Evolutionary conservation across 164 flowering plant species (phyloP).

Genomic region (Vitis rotundifolia): DNA sequence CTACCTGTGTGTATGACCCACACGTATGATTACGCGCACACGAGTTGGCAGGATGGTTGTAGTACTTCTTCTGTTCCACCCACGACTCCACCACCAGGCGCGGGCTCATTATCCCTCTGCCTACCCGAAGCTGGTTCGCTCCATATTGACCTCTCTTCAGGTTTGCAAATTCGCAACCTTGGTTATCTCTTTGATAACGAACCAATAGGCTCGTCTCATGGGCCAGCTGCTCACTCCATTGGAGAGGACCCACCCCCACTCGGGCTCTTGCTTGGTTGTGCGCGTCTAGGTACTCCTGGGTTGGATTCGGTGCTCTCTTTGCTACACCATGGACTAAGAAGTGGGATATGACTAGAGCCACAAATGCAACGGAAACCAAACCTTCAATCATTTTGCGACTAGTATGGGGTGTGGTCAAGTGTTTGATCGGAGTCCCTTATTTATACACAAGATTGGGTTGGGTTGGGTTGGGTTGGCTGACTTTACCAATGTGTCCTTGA

Average conservation of each 20-base stretch:
- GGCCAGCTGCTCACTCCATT: slow-evolving; percentile 60
- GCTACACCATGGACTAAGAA: slow-evolving; percentile 9
- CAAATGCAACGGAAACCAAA: slow-evolving; percentile 8
- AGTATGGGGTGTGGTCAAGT: too few relatives aligned
- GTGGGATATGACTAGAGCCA: slow-evolving; percentile 16
- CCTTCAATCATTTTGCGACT: too few relatives aligned
- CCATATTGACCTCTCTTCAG: slow-evolving; percentile 43
- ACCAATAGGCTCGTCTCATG: slow-evolving; percentile 34
- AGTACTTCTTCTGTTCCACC: slow-evolving; percentile 58
- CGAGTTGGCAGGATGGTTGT: slow-evolving; percentile 43
- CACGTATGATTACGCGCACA: slow-evolving; percentile 48
- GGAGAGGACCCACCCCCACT: slow-evolving; percentile 57
- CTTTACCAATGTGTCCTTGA: too few relatives aligned
- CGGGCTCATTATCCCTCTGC: slow-evolving; percentile 40
- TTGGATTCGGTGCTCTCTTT: slow-evolving; percentile 10
- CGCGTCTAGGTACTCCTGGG: slow-evolving; percentile 43
- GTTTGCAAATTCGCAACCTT: slow-evolving; percentile 53
- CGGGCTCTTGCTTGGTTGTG: slow-evolving; percentile 69
- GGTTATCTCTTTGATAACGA: slow-evolving; percentile 52
- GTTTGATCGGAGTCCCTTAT: too few relatives aligned
- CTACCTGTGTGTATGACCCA: slow-evolving; percentile 67
- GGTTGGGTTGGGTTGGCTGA: too few relatives aligned
- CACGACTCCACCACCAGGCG: slow-evolving; percentile 49
- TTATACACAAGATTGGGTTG: too few relatives aligned
- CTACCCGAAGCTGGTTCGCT: slow-evolving; percentile 53